Conservation (phyloP, 2,329 filamentous ascomycete genomes). For the Coniochaeta sp. region DNA sequence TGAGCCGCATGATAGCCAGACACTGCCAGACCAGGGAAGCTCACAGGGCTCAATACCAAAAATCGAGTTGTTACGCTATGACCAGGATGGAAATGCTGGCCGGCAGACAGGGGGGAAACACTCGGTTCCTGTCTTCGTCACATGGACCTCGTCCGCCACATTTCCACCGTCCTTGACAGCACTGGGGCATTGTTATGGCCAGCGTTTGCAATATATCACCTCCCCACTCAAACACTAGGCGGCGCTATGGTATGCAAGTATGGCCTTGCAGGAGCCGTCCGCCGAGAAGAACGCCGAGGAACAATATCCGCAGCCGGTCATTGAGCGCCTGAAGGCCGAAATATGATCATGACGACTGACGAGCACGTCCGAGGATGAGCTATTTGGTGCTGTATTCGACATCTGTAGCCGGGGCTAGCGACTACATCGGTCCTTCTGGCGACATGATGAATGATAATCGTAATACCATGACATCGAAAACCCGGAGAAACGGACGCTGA, state of each 20-base stretch:
- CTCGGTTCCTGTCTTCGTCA: not conserved
- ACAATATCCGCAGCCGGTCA: not conserved
- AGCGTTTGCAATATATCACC: not conserved
- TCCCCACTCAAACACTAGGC: not conserved
- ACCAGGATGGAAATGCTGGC: not conserved
- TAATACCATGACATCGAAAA: too few species aligned
- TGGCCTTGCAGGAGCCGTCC: not conserved
- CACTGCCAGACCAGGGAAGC: not conserved
- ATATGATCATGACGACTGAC: not conserved
- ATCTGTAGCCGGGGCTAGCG: not conserved
- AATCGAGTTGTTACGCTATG: not conserved
- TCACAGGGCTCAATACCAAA: not conserved
- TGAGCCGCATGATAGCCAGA: not conserved
- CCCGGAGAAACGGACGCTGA: too few species aligned
- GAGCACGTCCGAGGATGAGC: not conserved
- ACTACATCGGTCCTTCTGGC: not conserved
- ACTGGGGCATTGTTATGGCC: not conserved
- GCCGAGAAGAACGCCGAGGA: not conserved
- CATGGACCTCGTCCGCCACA: not conserved
- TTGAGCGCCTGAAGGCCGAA: not conserved
- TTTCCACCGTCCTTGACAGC: not conserved
- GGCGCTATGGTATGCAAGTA: not conserved
- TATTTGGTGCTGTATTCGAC: not conserved
- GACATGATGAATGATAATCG: not conserved
- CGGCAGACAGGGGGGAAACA: slow-evolving; percentile 1